Conservation (phyloP, 2,329 filamentous ascomycete genomes). For the Cytospora paraplurivora region DNA sequence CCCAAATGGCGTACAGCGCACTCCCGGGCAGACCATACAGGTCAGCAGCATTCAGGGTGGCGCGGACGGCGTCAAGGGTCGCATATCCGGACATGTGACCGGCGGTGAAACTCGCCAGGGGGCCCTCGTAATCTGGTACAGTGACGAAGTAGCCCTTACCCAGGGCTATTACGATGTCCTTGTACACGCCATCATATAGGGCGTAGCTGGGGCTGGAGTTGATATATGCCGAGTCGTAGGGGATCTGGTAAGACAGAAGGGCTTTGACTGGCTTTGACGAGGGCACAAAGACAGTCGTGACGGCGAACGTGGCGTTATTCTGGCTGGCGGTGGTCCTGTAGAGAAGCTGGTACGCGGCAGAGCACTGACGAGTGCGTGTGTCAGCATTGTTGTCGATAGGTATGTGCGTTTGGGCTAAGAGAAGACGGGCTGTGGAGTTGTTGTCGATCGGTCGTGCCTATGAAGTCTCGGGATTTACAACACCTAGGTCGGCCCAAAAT, state of each 20-base stretch:
- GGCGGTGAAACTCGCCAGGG: constrained; percentile 45
- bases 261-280: constrained; percentile 30
- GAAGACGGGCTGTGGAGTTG: neutral
- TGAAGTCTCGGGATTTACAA: neutral
- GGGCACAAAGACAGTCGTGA: constrained; percentile 40
- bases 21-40: constrained; percentile 37
- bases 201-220: constrained; percentile 43
- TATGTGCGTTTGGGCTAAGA: neutral
- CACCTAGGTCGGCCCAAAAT: neutral
- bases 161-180: constrained; percentile 41
- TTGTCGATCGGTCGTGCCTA: neutral
- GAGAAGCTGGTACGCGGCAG: constrained; percentile 38
- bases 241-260: constrained; percentile 46
- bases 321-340: constrained; percentile 41
- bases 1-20: constrained; percentile 49
- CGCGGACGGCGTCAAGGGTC: constrained; percentile 46
- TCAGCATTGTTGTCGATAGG: neutral
- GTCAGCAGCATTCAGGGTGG: constrained; percentile 37
- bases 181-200: constrained; percentile 33
- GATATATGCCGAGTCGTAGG: constrained; percentile 43
- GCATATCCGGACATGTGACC: constrained; percentile 47
- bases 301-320: constrained; percentile 39
- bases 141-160: constrained; percentile 47
- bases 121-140: constrained; percentile 49
- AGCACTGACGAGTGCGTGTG: neutral